These are phyloP conservation scores for Fomitopsis schrenkii DNA, from an alignment of 1,284 basidiomycete genomes.

Conservation along the genomic window DNA sequence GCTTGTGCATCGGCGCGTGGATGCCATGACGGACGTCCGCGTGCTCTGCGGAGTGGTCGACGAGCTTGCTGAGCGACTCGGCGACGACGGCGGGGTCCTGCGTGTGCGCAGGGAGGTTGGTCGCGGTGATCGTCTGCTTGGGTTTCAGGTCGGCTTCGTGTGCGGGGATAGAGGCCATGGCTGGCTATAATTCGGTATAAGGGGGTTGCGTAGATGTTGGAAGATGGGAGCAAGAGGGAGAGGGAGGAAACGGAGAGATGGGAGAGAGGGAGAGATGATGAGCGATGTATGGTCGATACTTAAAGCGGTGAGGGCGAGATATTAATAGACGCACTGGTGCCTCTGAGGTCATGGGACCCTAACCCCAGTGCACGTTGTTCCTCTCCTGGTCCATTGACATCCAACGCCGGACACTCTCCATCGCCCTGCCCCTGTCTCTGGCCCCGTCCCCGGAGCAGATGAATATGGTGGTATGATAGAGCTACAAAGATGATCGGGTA, in stretches of 20 bases:
- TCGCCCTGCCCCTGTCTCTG: no score
- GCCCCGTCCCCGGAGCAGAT: no score
- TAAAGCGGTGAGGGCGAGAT: neutral
- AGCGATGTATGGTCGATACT: neutral
- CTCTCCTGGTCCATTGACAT: no score
- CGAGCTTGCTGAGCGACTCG: conserved; percentile 34
- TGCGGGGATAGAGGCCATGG: conserved; percentile 17
- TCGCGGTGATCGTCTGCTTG: conserved; percentile 23
- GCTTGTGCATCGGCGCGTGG: conserved; percentile 32
- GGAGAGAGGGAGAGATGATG: neutral
- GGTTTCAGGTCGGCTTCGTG: conserved; percentile 19
- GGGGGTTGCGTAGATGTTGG: neutral
- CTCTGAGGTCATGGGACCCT: neutral
- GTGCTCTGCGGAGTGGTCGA: conserved; percentile 36
- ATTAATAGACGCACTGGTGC: neutral
- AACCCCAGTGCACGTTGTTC: neutral
- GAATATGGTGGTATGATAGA: no score
- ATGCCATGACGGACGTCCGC: conserved; percentile 39
- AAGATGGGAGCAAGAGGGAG: neutral
- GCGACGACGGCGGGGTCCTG: conserved; percentile 18
- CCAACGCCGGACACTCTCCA: no score
- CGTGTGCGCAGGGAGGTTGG: conserved; percentile 21
- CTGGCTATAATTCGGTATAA: neutral
- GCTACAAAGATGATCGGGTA: no score
- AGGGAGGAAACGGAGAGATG: no score